These are phyloP conservation scores for Allantophomopsis lycopodina DNA, from an alignment of 2,329 filamentous ascomycete species.

Conservation along the genomic window DNA sequence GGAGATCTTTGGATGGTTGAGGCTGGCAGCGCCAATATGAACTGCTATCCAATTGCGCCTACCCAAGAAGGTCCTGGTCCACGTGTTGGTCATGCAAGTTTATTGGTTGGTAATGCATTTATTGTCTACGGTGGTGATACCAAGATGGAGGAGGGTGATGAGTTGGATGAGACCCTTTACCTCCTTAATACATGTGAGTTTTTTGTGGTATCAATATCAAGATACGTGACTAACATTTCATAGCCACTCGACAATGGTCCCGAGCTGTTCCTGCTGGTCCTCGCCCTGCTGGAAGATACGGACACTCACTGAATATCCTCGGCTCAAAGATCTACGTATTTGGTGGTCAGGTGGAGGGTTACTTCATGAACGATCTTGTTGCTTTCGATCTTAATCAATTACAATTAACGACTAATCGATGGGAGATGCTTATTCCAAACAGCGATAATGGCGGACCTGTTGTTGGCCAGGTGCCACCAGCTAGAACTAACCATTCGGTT, in stretches of 20 bases:
- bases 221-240: conserved; percentile 6
- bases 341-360: conserved; percentile 91
- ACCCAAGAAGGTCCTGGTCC: conserved; percentile 91
- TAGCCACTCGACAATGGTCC: conserved; percentile 97
- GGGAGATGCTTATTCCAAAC: conserved; percentile 82
- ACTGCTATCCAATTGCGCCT: conserved; percentile 83
- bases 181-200: conserved; percentile 89
- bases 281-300: conserved; percentile 81
- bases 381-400: conserved; percentile 93
- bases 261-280: conserved; percentile 77
- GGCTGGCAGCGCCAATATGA: conserved; percentile 68
- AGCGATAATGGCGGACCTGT: conserved; percentile 46
- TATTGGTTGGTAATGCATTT: conserved; percentile 95
- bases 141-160: conserved; percentile 85
- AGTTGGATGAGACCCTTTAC: conserved; percentile 90
- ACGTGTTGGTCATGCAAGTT: conserved; percentile 82
- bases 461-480: conserved; percentile 61
- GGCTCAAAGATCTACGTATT: conserved; percentile 97
- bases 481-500: conserved; percentile 88
- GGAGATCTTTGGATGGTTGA: conserved; percentile 98
- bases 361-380: conserved; percentile 94
- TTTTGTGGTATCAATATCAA: not conserved
- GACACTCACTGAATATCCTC: conserved; percentile 90
- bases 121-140: conserved; percentile 98
- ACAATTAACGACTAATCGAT: conserved; percentile 80